Percentiles rank a stretch among this genome's conserved stretches.
These are phyloP conservation scores for Strigomonas culicis DNA, from an alignment of 208 protist species.

Conservation along the genomic window DNA sequence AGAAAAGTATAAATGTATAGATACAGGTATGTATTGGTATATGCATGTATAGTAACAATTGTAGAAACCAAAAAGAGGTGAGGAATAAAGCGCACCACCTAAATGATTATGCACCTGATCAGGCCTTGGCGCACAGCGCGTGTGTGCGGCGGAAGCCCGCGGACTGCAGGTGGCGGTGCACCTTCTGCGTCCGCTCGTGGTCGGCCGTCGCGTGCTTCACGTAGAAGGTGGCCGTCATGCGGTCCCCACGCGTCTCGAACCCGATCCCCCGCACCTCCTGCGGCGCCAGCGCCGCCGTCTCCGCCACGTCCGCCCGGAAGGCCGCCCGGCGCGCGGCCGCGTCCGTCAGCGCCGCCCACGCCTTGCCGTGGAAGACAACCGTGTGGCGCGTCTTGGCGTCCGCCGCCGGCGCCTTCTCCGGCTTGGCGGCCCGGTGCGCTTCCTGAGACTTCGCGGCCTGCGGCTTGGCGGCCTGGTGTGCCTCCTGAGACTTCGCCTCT, in stretches of 20 bases:
- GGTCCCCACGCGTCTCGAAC: slow-evolving; percentile 26
- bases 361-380: slow-evolving; percentile 49
- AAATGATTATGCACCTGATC: no score
- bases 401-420: slow-evolving; percentile 15
- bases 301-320: slow-evolving; percentile 36
- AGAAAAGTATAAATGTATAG: slow-evolving; percentile 2
- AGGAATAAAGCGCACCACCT: no score
- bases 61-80: no score
- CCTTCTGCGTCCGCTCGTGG: slow-evolving; percentile 16
- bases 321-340: slow-evolving; percentile 16
- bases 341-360: slow-evolving; percentile 32
- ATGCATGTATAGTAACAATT: no score
- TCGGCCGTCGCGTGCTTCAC: slow-evolving; percentile 26
- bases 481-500: background rate
- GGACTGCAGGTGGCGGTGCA: slow-evolving; percentile 41
- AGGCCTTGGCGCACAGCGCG: no score
- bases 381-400: slow-evolving; percentile 35
- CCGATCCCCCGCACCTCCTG: slow-evolving; percentile 28
- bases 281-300: slow-evolving; percentile 20
- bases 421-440: background rate
- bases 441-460: background rate
- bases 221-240: slow-evolving; percentile 43
- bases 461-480: slow-evolving; percentile 1
- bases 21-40: no score
- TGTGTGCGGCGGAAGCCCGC: no score